Evolutionary conservation across 257 asterid species (phyloP), one percentile per base, ranked within the genome.

Genomic region (Fraxinus excelsior): DNA sequence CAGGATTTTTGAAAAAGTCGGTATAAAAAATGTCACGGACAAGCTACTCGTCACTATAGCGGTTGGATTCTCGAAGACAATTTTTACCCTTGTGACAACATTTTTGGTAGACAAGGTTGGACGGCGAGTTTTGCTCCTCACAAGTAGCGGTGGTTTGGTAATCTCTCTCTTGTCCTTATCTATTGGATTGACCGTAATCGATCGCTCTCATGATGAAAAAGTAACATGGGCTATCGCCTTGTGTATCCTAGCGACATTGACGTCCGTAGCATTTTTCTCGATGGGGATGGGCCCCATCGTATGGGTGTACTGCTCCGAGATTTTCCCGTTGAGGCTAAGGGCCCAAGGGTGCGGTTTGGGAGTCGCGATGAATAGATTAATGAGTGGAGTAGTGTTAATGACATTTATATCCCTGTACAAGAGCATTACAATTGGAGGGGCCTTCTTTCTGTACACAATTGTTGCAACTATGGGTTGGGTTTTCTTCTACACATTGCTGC

Each of bases 41-140:
- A 84, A 79, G 74, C 82, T 88, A 1, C 86, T 90, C 5, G 90
- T 89, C 5, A 87, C 93, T 0, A 84, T 90, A 1, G 91, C 89
- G 13, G 90, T 88, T 7, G 93, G 96, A 14, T 29, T 82, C 1
- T 67, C 87, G 21, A 88, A 88, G 73, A 90, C 91, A 0, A 0
- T 78, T 0, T 88, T 84, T 81, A 79, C 84, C 53, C 67, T 90
- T 5, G 91, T 90, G 25, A 82, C 96, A 1, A 88, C 93, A 5
- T 88, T 84, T 68, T 56, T 82, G 21, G 86, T 88, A 1, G 96
- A 88, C 82, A 82, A 31, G 58, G 40, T 84, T 42, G 93, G 96
- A 6, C 87, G 96, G 11, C 82, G 93, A 18, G 77, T 80, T 8
- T 78, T 90, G 64, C 90, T 90, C 5, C 85, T 90, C 70, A 51